Evolutionary conservation across 805 yeast species (phyloP), one percentile per base, ranked within the genome.

Genomic region (Grigorovia jiainica): DNA sequence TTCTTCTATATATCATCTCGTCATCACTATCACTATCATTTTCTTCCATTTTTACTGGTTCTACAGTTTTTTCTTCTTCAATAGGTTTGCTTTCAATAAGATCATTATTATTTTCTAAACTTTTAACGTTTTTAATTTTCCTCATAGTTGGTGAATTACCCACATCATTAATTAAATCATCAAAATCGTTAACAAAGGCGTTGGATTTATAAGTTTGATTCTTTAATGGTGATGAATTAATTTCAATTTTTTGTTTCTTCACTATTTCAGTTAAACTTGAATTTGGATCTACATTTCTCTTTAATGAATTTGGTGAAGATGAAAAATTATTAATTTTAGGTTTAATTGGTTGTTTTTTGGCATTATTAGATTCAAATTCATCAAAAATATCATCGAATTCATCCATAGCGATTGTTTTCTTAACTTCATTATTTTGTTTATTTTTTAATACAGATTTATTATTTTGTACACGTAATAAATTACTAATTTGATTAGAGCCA

Each of bases 341-440:
- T 38, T 39, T 44, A 4, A 17, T 17, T 2, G 25, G 20, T 1
- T 34, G 9, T 18, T 29, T 38, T 8, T 38, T 18, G 3, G 30
- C 25, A 8, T 21, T 23, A 8, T 38, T 43, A 3, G 40, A 42
- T 36, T 63, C 68, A 39, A 63, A 59, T 42, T 76, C 87, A 45
- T 73, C 76, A 38, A 83, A 66, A 42, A 83, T 77, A 53, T 82
- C 89, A 56, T 82, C 89, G 46, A 87, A 71, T 45, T 72, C 75
- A 39, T 73, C 72, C 34, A 70, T 71, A 2, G 69, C 65, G 41
- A 74, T 71, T 41, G 63, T 65, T 44, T 68, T 70, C 45, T 66
- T 65, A 42, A 63, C 39, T 19, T 40, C 50, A 43, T 23, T 39
- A 38, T 35, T 53, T 10, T 29, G 50, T 1, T 59, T 29, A 72